A percentile compares a stretch with the other conserved stretches of the same genome.
Evolutionary conservation across 2,329 filamentous ascomycete genomes (phyloP).

Genomic region (Zymoseptoria tritici): DNA sequence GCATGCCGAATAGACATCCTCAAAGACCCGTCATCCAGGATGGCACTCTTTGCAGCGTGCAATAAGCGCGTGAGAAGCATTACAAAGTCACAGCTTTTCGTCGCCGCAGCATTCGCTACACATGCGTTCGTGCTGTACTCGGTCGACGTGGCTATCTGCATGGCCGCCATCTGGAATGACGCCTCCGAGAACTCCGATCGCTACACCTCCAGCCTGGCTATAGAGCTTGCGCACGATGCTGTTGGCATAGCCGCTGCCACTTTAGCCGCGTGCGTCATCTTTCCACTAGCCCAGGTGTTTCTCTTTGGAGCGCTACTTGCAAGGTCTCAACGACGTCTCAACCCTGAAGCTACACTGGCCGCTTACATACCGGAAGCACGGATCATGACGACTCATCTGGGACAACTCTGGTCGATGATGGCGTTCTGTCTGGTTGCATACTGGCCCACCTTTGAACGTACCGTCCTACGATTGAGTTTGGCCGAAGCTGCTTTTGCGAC

Average conservation of each 20-base stretch:
- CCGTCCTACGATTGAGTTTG: conserved; percentile 7
- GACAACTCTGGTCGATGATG: conserved; percentile 16
- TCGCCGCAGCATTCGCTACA: conserved; percentile 10
- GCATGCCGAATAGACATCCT: neutral
- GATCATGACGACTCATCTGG: conserved; percentile 12
- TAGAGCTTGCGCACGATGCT: conserved; percentile 8
- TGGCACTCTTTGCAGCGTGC: neutral
- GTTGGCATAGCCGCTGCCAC: conserved; percentile 12
- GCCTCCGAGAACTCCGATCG: conserved; percentile 6
- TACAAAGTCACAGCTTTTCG: conserved; percentile 2
- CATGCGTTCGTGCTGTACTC: conserved; percentile 10
- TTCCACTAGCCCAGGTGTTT: conserved; percentile 17
- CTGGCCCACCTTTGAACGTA: conserved; percentile 11
- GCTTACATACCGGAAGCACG: conserved; percentile 12
- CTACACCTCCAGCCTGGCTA: conserved; percentile 5
- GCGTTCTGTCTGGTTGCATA: conserved; percentile 13
- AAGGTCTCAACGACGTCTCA: conserved; percentile 3
- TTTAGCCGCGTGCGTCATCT: conserved; percentile 12
- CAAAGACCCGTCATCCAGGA: neutral
- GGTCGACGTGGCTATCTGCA: conserved; percentile 13
- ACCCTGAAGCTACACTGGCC: conserved; percentile 4
- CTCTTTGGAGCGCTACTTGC: conserved; percentile 5
- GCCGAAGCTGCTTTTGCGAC: conserved; percentile 14
- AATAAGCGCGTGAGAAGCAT: neutral
- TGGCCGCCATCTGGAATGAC: conserved; percentile 9